Conservation (phyloP, 2,329 filamentous ascomycete genomes). For the Colletotrichum echinochloae region DNA sequence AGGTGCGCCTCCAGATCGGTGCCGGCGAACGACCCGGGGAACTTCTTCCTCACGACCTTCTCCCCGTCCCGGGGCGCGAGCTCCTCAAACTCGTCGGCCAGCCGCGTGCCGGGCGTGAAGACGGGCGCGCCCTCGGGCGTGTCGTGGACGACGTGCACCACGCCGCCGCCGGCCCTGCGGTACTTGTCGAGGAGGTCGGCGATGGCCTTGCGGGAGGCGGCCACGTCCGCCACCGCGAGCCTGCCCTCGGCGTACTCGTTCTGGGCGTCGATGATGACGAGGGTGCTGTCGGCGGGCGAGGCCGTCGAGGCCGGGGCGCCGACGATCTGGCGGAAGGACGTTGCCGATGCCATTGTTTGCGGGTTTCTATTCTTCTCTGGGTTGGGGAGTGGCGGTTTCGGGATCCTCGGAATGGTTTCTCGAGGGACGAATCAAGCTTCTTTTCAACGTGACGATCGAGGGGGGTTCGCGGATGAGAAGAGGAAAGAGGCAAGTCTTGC, state of each 20-base stretch:
- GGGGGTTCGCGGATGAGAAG: background rate
- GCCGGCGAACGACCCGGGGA: slow-evolving; percentile 70
- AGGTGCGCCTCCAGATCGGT: slow-evolving; percentile 69
- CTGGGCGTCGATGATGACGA: slow-evolving; percentile 78
- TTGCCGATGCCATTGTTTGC: slow-evolving; percentile 41
- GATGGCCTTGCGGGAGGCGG: slow-evolving; percentile 67
- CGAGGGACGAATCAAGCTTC: background rate
- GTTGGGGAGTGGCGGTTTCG: background rate
- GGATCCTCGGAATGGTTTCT: background rate
- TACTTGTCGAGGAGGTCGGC: slow-evolving; percentile 69
- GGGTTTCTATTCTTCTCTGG: slow-evolving; percentile 21
- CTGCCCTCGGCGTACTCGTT: slow-evolving; percentile 74
- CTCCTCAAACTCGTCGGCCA: slow-evolving; percentile 72
- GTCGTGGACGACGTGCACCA: slow-evolving; percentile 73
- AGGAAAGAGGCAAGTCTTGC: background rate
- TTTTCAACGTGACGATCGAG: background rate
- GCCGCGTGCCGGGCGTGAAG: slow-evolving; percentile 71
- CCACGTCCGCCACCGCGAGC: slow-evolving; percentile 66
- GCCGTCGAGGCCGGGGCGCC: slow-evolving; percentile 68
- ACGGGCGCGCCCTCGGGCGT: slow-evolving; percentile 71
- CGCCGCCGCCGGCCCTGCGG: slow-evolving; percentile 59
- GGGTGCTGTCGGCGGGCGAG: slow-evolving; percentile 66
- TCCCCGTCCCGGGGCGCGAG: slow-evolving; percentile 66
- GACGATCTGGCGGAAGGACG: slow-evolving; percentile 60
- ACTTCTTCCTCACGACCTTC: slow-evolving; percentile 68